phyloP scores from a whole-genome alignment of 2,329 filamentous ascomycete genomes.

The Aspergillus texensis region DNA sequence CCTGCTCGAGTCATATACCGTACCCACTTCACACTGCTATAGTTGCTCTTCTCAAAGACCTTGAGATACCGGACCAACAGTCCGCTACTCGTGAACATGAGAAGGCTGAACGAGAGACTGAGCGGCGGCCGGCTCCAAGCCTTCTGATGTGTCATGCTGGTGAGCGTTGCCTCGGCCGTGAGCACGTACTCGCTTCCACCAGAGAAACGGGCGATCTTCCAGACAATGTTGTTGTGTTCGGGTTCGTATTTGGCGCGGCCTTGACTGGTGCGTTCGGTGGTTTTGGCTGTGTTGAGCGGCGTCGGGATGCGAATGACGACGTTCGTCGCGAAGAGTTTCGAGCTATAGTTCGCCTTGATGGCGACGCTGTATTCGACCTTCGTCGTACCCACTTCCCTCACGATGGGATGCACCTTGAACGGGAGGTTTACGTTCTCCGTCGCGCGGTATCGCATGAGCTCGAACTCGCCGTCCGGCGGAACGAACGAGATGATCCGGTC shows the following conservation, averaged over 20 bases:
- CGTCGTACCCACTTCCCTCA: slow-evolving; percentile 93
- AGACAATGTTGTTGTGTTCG: slow-evolving; percentile 95
- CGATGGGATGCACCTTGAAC: slow-evolving; percentile 98
- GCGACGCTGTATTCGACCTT: slow-evolving; percentile 99
- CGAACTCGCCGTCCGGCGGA: slow-evolving; percentile 95
- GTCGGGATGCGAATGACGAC: slow-evolving; percentile 93
- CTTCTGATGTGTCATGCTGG: slow-evolving; percentile 97
- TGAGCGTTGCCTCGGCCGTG: slow-evolving; percentile 88
- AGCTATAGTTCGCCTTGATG: slow-evolving; percentile 94
- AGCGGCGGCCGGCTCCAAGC: slow-evolving; percentile 93
- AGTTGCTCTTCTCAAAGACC: slow-evolving; percentile 99
- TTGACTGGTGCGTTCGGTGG: slow-evolving; percentile 88
- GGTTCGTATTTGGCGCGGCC: slow-evolving; percentile 99
- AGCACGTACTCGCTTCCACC: slow-evolving; percentile 97
- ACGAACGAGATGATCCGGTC: slow-evolving; percentile 97
- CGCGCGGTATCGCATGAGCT: slow-evolving; percentile 97
- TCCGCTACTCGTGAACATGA: slow-evolving; percentile 98
- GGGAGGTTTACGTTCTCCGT: slow-evolving; percentile 98
- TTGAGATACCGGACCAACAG: slow-evolving; percentile 92
- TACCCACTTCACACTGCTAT: slow-evolving; percentile 98
- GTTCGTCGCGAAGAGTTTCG: slow-evolving; percentile 96
- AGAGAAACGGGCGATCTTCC: slow-evolving; percentile 98
- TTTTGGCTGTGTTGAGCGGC: slow-evolving; percentile 92
- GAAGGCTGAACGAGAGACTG: slow-evolving; percentile 85
- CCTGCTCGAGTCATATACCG: slow-evolving; percentile 98